Base-by-base conservation (phyloP, 192 early-diverging fungal species). In the Backusella luteola region DNA sequence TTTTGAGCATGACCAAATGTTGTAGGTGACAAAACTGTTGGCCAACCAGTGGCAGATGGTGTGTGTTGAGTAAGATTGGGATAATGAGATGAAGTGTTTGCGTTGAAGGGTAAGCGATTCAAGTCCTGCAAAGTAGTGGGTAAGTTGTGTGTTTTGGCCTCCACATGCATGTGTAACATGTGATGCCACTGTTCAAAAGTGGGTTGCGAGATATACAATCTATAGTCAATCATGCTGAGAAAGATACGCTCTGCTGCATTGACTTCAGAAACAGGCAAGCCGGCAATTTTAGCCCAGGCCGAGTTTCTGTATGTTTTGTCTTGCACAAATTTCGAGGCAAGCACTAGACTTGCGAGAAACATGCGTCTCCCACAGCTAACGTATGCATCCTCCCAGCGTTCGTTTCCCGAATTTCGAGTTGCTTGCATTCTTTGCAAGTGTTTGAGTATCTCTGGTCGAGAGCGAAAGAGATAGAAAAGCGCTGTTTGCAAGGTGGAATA, bases 251-350 rank as follows among this genome's bases (percentile, higher is more conserved):
- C 96, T 79, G 92, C 90, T 42, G 87, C 87, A 86, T 93, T 93
- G 67, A 98, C 92, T 84, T 98, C 95, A n/a, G 81, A 66, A 66
- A 92, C 86, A 19, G 90, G 84, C n/a, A 98, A 87, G 67, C 92
- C 91, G 29, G 95, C 96, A 38, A 97, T 95, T 85, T 93, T 94
- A 53, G 95, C 87, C 97, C 97, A 98, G 2, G 94, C 93, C 72
- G 86, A 87, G 87, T 95, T 97, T n/a, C 91, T 88, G 77, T 96
- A 98, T 41, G 90, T 92, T 71, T 90, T 90, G 87, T 98, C 97
- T 77, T 90, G 90, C 67, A 94, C 88, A 79, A 92, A 96, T 77
- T 98, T 98, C 75, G 94, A 96, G 5, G 97, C 95, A 68, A 94
- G 85, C 59, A 98, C 92, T n/a, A 98, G 80, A 3, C 95, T 87